Percentiles rank a stretch among this genome's conserved stretches.
These are phyloP conservation scores for Phytophthora megakarya DNA, from an alignment of 352 stramenopile species.

Conservation along the genomic window DNA sequence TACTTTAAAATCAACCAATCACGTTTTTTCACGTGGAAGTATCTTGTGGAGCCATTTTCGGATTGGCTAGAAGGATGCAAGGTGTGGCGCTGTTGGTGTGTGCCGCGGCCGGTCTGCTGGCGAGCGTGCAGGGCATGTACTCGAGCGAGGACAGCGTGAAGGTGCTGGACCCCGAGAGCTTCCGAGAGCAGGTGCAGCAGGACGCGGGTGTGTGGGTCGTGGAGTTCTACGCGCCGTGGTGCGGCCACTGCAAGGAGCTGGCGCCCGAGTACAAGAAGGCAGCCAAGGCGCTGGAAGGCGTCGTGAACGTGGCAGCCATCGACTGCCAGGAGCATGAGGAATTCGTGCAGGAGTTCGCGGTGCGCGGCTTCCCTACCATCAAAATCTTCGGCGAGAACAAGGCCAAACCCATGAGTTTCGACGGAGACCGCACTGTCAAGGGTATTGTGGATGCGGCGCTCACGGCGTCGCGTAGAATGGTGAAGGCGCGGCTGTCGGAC, in stretches of 20 bases:
- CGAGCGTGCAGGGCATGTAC: slow-evolving; percentile 58
- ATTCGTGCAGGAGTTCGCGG: slow-evolving; percentile 86
- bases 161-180: slow-evolving; percentile 70
- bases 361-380: slow-evolving; percentile 94
- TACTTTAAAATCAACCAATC: slow-evolving; percentile 33
- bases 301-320: slow-evolving; percentile 91
- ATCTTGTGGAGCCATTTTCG: slow-evolving; percentile 18
- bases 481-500: slow-evolving; percentile 79
- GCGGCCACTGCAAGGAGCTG: slow-evolving; percentile 94
- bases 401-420: slow-evolving; percentile 73
- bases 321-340: slow-evolving; percentile 84
- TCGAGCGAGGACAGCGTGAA: slow-evolving; percentile 67
- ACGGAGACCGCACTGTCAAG: slow-evolving; percentile 79
- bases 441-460: slow-evolving; percentile 88
- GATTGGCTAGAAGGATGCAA: slow-evolving; percentile 24
- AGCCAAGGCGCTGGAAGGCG: slow-evolving; percentile 84
- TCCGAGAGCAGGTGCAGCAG: slow-evolving; percentile 73
- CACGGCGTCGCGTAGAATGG: slow-evolving; percentile 66
- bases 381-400: slow-evolving; percentile 92
- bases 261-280: slow-evolving; percentile 93
- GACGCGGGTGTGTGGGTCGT: slow-evolving; percentile 91
- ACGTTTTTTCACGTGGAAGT: slow-evolving; percentile 30
- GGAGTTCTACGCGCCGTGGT: slow-evolving; percentile 96
- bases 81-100: slow-evolving; percentile 28
- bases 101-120: slow-evolving; percentile 39